Conservation (phyloP, 257 asterid species). For the Solanum chiquidenum region DNA sequence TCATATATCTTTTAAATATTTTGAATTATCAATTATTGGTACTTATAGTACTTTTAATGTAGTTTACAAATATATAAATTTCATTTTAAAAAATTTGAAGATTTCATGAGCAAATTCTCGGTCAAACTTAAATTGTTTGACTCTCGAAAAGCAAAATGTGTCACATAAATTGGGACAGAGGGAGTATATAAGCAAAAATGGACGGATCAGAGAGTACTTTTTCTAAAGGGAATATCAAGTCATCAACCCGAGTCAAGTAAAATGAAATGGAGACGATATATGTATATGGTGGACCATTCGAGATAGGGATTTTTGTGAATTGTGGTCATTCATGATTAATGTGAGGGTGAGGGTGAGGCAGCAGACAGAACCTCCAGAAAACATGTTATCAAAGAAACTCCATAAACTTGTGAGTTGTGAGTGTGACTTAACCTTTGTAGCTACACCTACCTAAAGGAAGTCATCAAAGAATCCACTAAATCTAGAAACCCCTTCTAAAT, state of each 20-base stretch:
- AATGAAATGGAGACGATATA: too few relatives aligned
- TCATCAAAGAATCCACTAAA: not conserved
- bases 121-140: too few relatives aligned
- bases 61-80: too few relatives aligned
- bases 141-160: too few relatives aligned
- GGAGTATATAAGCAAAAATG: too few relatives aligned
- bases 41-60: too few relatives aligned
- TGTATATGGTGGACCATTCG: not conserved
- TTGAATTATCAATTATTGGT: too few relatives aligned
- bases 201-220: too few relatives aligned
- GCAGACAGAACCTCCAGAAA: not conserved
- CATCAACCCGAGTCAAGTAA: not conserved
- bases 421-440: not conserved
- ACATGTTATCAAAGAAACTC: not conserved
- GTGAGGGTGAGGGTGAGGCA: not conserved
- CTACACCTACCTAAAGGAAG: not conserved
- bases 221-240: not conserved
- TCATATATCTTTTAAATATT: too few relatives aligned
- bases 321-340: not conserved
- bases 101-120: too few relatives aligned
- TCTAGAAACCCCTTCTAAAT: not conserved
- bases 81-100: too few relatives aligned
- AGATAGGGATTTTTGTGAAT: not conserved
- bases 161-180: too few relatives aligned
- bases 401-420: not conserved